These are phyloP conservation scores for Graphiopsis chlorocephala DNA, from an alignment of 2,329 filamentous ascomycete species.

Conservation along the genomic window DNA sequence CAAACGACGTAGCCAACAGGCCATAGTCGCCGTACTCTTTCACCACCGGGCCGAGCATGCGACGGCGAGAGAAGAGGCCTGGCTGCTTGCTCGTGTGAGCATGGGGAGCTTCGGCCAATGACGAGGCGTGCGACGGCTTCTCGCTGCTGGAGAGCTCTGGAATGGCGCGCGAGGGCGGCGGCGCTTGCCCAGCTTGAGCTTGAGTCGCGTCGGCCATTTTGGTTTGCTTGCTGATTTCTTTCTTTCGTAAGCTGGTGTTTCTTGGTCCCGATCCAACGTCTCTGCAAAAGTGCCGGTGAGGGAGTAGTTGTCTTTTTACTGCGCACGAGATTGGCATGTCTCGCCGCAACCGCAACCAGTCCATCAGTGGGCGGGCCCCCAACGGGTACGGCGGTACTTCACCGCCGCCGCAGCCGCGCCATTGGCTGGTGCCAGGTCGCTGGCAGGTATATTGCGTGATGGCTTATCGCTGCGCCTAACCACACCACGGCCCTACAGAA, in stretches of 20 bases:
- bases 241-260: not conserved
- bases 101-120: constrained; percentile 14
- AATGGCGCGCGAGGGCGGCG: constrained; percentile 4
- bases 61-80: constrained; percentile 27
- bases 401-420: not conserved
- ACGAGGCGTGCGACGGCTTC: constrained; percentile 10
- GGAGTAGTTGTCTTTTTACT: not conserved
- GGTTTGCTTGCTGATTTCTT: not conserved
- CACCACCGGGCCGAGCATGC: constrained; percentile 30
- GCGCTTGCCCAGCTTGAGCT: not conserved
- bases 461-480: not conserved
- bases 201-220: not conserved
- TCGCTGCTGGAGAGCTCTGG: not conserved
- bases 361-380: not conserved
- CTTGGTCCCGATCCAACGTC: not conserved
- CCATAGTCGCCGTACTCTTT: constrained; percentile 32
- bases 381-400: constrained; percentile 7
- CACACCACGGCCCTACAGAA: not conserved
- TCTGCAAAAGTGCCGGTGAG: not conserved
- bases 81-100: constrained; percentile 6
- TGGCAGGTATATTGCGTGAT: not conserved
- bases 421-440: not conserved
- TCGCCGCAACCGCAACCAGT: not conserved
- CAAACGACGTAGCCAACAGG: constrained; percentile 44
- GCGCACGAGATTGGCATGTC: not conserved